A percentile compares a stretch with the other conserved stretches of the same genome.
These are phyloP conservation scores for Cicer bijugum DNA, from an alignment of 306 rosid genomes.

Conservation along the genomic window DNA sequence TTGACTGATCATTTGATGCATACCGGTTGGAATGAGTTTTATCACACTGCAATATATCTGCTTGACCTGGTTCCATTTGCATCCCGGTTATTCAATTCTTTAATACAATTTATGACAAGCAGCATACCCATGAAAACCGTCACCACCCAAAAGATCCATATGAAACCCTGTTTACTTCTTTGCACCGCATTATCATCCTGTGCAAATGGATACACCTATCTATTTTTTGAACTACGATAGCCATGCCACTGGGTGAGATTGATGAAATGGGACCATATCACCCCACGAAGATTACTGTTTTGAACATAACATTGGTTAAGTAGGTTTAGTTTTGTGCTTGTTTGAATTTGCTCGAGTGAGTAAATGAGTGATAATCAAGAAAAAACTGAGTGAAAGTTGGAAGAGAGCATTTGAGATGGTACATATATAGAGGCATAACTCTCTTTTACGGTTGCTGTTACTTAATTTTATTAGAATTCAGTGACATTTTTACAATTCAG, in stretches of 20 bases:
- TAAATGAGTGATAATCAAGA: neutral
- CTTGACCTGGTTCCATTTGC: neutral
- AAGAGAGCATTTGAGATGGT: neutral
- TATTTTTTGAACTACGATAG: neutral
- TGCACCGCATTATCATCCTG: neutral
- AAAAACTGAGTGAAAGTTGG: neutral
- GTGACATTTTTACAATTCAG: neutral
- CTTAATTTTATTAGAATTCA: neutral
- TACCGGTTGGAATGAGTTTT: constrained; percentile 10
- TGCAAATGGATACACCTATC: neutral
- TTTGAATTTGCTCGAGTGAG: neutral
- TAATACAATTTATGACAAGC: neutral
- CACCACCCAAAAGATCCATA: neutral
- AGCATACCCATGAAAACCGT: neutral
- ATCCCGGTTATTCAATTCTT: constrained; percentile 10
- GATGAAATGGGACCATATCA: neutral
- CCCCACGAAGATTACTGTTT: constrained; percentile 27
- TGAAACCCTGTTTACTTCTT: neutral
- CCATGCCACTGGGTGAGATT: neutral
- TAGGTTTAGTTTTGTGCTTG: constrained; percentile 24
- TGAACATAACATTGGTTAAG: constrained; percentile 2
- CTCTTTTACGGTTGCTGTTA: neutral
- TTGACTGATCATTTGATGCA: neutral
- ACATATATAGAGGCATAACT: neutral
- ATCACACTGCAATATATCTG: neutral